Evolutionary conservation across 768 basidiomycete species (phyloP), one percentile per base, ranked within the genome.

Genomic region (Erythrobasidium yunnanense): DNA sequence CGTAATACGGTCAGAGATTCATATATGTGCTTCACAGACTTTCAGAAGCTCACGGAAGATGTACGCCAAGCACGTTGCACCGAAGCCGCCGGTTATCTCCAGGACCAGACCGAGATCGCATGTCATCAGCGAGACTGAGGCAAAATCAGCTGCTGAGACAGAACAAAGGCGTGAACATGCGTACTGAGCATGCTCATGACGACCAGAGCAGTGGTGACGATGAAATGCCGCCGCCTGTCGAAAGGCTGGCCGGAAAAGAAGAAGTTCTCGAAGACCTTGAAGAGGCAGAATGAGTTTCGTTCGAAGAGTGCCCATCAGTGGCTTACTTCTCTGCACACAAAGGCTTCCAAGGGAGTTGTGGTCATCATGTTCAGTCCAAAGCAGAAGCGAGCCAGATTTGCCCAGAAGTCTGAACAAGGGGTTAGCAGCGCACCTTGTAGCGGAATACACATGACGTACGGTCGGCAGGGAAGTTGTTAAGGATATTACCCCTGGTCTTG

Each of bases 31-130:
- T n/a, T 4, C 32, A 17, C 22, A 22, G 8, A 30, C 8, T 2
- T 29, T 4, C 7, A 0, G 46, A 29, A 22, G 69, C 74, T 53
- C 22, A 75, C 73, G 69, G 55, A 90, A 90, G 69, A 96, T 90
- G 78, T 85, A 96, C 2, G 93, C 93, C 8, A 96, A 81, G 0
- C 90, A 84, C 0, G 90, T 77, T 0, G 78, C 78, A 15, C 76
- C 77, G 66, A 71, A 70, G 1, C 93, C 93, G n/a, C 95, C 95
- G 0, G 91, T 92, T 47, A 99, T 87, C 78, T 99, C 95, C 38
- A 99, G 85, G 78, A 93, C 95, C 49, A 96, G 86, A n/a, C 95
- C 95, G 15, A 99, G 82, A 75, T 99, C 93, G 74, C 91, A 95
- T 1, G 93, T 96, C 65, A 91, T 81, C 60, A 96, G 80, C 3